These are phyloP conservation scores for Aschersonia sp. DNA, from an alignment of 2,329 filamentous ascomycete species.

Conservation along the genomic window DNA sequence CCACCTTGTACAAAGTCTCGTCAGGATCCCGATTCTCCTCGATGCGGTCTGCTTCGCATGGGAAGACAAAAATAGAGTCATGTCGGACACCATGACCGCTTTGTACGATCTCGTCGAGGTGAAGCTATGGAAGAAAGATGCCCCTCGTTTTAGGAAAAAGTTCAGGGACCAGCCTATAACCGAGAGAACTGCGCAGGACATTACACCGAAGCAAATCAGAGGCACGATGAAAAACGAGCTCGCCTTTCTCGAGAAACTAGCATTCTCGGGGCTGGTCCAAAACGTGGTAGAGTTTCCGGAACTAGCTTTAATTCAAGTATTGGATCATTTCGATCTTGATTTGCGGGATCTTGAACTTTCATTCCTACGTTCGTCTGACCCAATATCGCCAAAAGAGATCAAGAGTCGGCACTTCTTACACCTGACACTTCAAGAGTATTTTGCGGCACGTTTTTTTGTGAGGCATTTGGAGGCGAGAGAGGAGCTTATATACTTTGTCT, in stretches of 20 bases:
- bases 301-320: slow-evolving; percentile 9
- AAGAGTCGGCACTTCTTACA: slow-evolving; percentile 25
- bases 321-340: slow-evolving; percentile 3
- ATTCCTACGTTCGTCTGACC: slow-evolving; percentile 20
- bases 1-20: slow-evolving; percentile 17
- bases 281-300: slow-evolving; percentile 17
- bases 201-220: slow-evolving; percentile 6
- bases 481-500: slow-evolving; percentile 5
- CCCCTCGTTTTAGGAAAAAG: slow-evolving; percentile 12
- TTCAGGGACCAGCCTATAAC: slow-evolving; percentile 1
- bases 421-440: slow-evolving; percentile 27
- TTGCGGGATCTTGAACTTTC: slow-evolving; percentile 14
- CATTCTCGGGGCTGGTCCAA: slow-evolving; percentile 19
- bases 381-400: slow-evolving; percentile 4
- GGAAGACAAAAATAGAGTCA: slow-evolving; percentile 7
- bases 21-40: slow-evolving; percentile 27
- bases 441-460: slow-evolving; percentile 24
- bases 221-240: slow-evolving; percentile 7
- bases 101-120: slow-evolving; percentile 18
- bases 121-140: slow-evolving; percentile 24
- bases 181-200: not conserved
- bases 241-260: slow-evolving; percentile 15
- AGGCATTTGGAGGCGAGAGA: slow-evolving; percentile 12
- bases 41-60: slow-evolving; percentile 27
- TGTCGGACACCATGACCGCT: slow-evolving; percentile 20